Percentiles rank a stretch among this genome's conserved stretches.
Conservation (phyloP, 768 basidiomycete species). For the Kwoniella sp. region DNA sequence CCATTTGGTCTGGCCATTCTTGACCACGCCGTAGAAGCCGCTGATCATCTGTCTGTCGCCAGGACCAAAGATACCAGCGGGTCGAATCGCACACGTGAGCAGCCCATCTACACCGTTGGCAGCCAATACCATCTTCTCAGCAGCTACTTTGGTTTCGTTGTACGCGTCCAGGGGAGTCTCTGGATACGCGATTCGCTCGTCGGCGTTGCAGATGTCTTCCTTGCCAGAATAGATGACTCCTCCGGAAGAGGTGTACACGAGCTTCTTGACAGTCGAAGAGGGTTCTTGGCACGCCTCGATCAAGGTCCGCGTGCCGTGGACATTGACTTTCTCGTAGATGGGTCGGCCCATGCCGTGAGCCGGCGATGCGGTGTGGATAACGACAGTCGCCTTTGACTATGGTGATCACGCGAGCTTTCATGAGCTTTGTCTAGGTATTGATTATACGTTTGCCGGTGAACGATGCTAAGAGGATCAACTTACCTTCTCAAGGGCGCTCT, state of each 20-base stretch:
- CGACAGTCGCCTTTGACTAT: conserved; percentile 79
- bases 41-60: conserved; percentile 85
- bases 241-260: conserved; percentile 93
- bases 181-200: conserved; percentile 80
- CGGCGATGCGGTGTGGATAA: conserved; percentile 93
- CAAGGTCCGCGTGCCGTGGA: conserved; percentile 70
- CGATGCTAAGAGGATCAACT: conserved; percentile 35
- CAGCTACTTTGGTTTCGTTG: conserved; percentile 89
- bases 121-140: conserved; percentile 76
- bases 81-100: conserved; percentile 84
- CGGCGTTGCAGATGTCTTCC: conserved; percentile 73
- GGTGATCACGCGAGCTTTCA: background rate
- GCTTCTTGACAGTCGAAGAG: conserved; percentile 68
- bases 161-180: conserved; percentile 81
- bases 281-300: conserved; percentile 76
- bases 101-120: conserved; percentile 85
- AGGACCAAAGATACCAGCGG: conserved; percentile 94
- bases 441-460: background rate
- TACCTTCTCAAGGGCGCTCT: conserved; percentile 73
- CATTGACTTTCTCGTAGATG: conserved; percentile 89
- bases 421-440: background rate
- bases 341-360: conserved; percentile 70
- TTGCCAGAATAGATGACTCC: conserved; percentile 84
- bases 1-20: conserved; percentile 80
- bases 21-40: conserved; percentile 77